phyloP scores from a whole-genome alignment of 495 filamentous ascomycete genomes.

The Talaromyces trachyspermus region DNA sequence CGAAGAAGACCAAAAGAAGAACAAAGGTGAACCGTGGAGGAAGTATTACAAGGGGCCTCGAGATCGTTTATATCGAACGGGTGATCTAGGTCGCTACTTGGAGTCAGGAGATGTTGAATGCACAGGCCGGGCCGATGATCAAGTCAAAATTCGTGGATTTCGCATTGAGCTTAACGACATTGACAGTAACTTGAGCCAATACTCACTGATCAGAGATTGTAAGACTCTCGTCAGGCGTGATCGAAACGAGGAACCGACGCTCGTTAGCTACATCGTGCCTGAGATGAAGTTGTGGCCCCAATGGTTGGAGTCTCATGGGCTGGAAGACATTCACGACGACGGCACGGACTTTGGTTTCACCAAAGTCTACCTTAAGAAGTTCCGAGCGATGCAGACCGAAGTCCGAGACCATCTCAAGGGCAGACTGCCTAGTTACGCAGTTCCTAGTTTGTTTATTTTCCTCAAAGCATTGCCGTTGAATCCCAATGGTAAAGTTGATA shows the following conservation, averaged over 20 bases:
- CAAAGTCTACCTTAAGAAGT: conserved; percentile 41
- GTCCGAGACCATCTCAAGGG: conserved; percentile 66
- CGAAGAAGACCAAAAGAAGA: conserved; percentile 48
- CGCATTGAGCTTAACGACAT: conserved; percentile 93
- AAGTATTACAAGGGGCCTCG: conserved; percentile 74
- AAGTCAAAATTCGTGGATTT: conserved; percentile 95
- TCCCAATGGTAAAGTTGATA: conserved; percentile 93
- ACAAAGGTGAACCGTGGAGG: conserved; percentile 55
- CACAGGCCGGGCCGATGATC: conserved; percentile 75
- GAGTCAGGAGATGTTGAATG: conserved; percentile 68
- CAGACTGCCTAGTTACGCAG: conserved; percentile 72
- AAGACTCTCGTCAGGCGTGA: conserved; percentile 82
- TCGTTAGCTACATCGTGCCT: conserved; percentile 90
- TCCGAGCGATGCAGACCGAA: conserved; percentile 62
- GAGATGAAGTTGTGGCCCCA: conserved; percentile 63
- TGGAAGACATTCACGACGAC: conserved; percentile 35
- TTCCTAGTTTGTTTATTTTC: conserved; percentile 74
- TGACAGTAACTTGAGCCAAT: conserved; percentile 72
- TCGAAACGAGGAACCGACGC: conserved; percentile 79
- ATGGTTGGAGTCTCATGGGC: conserved; percentile 53
- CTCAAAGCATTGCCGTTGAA: conserved; percentile 79
- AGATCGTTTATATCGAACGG: conserved; percentile 79
- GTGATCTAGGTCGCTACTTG: conserved; percentile 72
- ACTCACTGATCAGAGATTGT: conserved; percentile 77
- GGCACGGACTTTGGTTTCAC: conserved; percentile 7